A percentile compares a stretch with the other conserved stretches of the same genome.
Conservation (phyloP, 345 rosid genomes). For the Erucastrum elatum region DNA sequence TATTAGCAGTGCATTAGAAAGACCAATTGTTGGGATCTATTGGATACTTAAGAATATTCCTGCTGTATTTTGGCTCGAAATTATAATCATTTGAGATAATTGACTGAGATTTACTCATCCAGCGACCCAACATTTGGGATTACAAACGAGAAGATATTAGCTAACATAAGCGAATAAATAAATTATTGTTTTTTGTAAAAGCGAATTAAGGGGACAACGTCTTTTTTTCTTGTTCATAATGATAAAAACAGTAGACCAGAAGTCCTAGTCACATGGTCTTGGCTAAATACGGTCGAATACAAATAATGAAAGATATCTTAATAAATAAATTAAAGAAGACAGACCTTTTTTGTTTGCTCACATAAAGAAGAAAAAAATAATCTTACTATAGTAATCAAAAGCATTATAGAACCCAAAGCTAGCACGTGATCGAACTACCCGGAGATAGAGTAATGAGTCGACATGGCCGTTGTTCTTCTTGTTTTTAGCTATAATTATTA, state of each 20-base stretch:
- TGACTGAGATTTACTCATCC: not conserved
- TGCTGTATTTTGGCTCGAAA: not conserved
- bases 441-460: constrained; percentile 31
- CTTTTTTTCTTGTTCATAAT: constrained; percentile 2
- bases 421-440: constrained; percentile 58
- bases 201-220: not conserved
- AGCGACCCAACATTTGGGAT: not conserved
- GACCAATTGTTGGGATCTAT: not conserved
- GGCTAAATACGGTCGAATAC: constrained; percentile 31
- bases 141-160: not conserved
- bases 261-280: constrained; percentile 26
- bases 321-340: not conserved
- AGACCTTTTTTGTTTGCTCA: not conserved
- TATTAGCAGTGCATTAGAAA: not conserved
- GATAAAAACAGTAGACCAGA: constrained; percentile 15
- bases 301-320: constrained; percentile 12
- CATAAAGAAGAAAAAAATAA: not conserved
- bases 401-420: constrained; percentile 41
- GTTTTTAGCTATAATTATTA: not conserved
- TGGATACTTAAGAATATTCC: not conserved
- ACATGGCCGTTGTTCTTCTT: constrained; percentile 30
- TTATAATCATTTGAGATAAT: not conserved
- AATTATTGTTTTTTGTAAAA: not conserved
- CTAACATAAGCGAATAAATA: not conserved
- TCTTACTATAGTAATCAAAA: not conserved